phyloP scores from a whole-genome alignment of 1,139 yeast genomes.

The Arxiozyma bovina region DNA sequence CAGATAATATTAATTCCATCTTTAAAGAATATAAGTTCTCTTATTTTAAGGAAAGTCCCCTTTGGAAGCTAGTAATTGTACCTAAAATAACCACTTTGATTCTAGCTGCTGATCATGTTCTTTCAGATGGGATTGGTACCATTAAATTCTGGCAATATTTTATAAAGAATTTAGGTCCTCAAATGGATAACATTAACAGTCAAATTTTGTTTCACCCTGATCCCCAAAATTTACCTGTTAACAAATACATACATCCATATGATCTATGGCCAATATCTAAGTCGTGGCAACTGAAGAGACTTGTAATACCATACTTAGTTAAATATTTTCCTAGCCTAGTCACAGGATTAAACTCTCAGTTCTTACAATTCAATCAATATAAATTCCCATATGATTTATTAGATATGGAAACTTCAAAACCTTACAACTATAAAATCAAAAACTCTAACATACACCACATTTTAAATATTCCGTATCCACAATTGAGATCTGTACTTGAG shows the following conservation, averaged over 20 bases:
- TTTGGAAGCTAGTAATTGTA: constrained; percentile 23
- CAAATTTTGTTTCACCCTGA: background rate
- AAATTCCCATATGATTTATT: constrained; percentile 15
- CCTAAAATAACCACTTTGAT: constrained; percentile 12
- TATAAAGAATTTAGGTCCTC: constrained; percentile 8
- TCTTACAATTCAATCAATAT: constrained; percentile 17
- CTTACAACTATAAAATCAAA: constrained; percentile 9
- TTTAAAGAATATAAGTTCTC: constrained; percentile 17
- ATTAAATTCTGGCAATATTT: constrained; percentile 18
- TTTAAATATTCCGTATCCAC: constrained; percentile 11
- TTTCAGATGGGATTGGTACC: constrained; percentile 27
- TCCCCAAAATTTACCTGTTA: background rate
- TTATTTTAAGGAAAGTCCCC: constrained; percentile 13
- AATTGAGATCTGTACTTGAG: constrained; percentile 10
- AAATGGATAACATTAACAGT: background rate
- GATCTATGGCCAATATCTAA: constrained; percentile 16
- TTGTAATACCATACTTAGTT: constrained; percentile 9
- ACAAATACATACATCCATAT: constrained; percentile 13
- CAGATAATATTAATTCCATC: constrained; percentile 14
- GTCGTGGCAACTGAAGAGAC: constrained; percentile 13
- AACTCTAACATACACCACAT: constrained; percentile 18
- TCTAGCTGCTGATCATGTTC: constrained; percentile 20
- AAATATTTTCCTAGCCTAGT: constrained; percentile 11
- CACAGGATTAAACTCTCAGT: constrained; percentile 6
- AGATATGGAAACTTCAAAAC: background rate